A percentile compares a stretch with the other conserved stretches of the same genome.
These are phyloP conservation scores for Cytauxzoon felis DNA, from an alignment of 169 alveolate species.

Conservation along the genomic window DNA sequence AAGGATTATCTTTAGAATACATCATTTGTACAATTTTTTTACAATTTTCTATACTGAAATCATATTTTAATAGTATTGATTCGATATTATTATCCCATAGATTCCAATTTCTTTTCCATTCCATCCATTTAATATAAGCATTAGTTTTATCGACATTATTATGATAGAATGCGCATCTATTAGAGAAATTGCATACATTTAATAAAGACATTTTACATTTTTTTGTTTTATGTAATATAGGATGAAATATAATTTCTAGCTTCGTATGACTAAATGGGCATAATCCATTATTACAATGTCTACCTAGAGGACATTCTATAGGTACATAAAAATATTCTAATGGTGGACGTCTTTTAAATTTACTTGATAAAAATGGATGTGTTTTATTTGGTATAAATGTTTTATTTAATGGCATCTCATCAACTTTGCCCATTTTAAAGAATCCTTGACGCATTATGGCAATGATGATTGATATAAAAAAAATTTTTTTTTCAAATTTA, in stretches of 20 bases:
- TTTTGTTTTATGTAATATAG: conserved; percentile 77
- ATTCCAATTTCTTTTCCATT: conserved; percentile 70
- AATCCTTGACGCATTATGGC: too few relatives aligned
- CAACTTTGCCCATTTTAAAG: too few relatives aligned
- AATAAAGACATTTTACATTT: conserved; percentile 68
- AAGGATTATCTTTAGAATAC: conserved; percentile 41
- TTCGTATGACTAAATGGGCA: conserved; percentile 81
- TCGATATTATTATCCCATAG: conserved; percentile 64
- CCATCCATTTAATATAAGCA: conserved; percentile 68
- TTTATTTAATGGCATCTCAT: conserved; percentile 67
- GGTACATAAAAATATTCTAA: conserved; percentile 74
- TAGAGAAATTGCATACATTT: conserved; percentile 63
- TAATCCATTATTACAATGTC: conserved; percentile 71
- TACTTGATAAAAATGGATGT: conserved; percentile 62
- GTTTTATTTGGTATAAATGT: conserved; percentile 51
- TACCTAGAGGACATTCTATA: conserved; percentile 77
- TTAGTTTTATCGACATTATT: conserved; percentile 59
- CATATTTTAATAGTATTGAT: conserved; percentile 32
- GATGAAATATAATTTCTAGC: conserved; percentile 79
- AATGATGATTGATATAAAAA: too few relatives aligned
- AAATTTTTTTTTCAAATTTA: too few relatives aligned
- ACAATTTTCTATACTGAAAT: conserved; percentile 42
- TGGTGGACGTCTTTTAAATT: conserved; percentile 74
- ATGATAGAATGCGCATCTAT: conserved; percentile 71
- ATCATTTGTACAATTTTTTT: conserved; percentile 53